Conservation (phyloP, 495 filamentous ascomycete species). For the Oleoguttula mirabilis region DNA sequence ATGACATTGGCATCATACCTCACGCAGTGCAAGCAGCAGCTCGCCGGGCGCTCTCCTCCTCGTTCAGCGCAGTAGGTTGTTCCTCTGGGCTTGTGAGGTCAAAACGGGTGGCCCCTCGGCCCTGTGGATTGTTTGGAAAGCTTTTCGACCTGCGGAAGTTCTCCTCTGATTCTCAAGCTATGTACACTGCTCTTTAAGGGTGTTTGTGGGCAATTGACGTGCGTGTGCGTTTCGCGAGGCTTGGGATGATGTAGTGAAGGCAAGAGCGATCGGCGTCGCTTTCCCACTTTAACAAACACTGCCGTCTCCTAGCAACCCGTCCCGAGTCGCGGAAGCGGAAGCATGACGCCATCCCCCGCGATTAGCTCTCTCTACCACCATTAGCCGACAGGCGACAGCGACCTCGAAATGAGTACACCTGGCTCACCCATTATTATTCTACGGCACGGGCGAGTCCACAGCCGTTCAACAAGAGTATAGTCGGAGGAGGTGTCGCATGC, state of each 20-base stretch:
- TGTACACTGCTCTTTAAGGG: slow-evolving; percentile 10
- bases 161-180: neutral
- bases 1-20: slow-evolving; percentile 38
- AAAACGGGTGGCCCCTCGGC: slow-evolving; percentile 1
- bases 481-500: too few relatives aligned
- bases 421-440: too few relatives aligned
- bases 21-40: slow-evolving; percentile 66
- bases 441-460: too few relatives aligned
- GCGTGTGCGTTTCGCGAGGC: neutral
- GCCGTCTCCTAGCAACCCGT: too few relatives aligned
- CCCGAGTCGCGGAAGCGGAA: too few relatives aligned
- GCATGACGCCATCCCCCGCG: too few relatives aligned
- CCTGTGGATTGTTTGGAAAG: neutral
- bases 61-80: neutral
- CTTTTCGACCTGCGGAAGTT: neutral
- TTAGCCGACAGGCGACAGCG: too few relatives aligned
- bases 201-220: neutral
- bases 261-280: neutral
- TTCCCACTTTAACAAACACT: too few relatives aligned
- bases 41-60: slow-evolving; percentile 40
- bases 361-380: too few relatives aligned
- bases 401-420: too few relatives aligned
- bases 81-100: neutral
- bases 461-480: too few relatives aligned
- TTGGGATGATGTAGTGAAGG: neutral